phyloP scores from a whole-genome alignment of 1,139 yeast genomes.

The Yamadazyma aaseri region DNA sequence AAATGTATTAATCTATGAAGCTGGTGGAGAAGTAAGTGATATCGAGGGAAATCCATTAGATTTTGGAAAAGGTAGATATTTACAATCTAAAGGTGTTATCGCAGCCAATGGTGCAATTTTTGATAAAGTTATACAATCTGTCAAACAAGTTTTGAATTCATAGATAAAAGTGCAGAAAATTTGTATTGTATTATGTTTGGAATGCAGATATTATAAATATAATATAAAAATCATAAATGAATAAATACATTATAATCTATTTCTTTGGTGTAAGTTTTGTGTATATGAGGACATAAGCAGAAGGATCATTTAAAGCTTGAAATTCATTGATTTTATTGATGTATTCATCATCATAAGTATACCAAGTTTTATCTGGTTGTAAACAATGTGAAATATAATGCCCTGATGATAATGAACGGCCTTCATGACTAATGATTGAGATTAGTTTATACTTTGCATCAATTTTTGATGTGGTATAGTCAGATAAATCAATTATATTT shows the following conservation, averaged over 20 bases:
- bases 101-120: constrained; percentile 76
- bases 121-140: constrained; percentile 58
- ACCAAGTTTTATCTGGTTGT: constrained; percentile 92
- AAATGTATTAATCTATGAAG: constrained; percentile 76
- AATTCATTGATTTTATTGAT: constrained; percentile 71
- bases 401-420: constrained; percentile 88
- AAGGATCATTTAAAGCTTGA: constrained; percentile 75
- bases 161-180: neutral
- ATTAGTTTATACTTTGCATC: constrained; percentile 69
- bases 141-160: constrained; percentile 29
- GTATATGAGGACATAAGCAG: constrained; percentile 87
- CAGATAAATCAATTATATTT: constrained; percentile 67
- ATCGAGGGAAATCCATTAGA: constrained; percentile 70
- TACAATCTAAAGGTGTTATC: constrained; percentile 84
- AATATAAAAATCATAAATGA: too few species aligned
- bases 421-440: constrained; percentile 93
- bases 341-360: constrained; percentile 90
- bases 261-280: constrained; percentile 56
- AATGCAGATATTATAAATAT: too few species aligned
- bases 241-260: constrained; percentile 2
- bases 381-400: constrained; percentile 90
- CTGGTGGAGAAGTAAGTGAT: constrained; percentile 91
- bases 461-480: constrained; percentile 48
- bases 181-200: neutral
- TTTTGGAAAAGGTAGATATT: constrained; percentile 83